Percentiles rank a stretch among this genome's conserved stretches.
These are phyloP conservation scores for Basidiobolus meristosporus DNA, from an alignment of 371 early-diverging fungal species.

Conservation along the genomic window DNA sequence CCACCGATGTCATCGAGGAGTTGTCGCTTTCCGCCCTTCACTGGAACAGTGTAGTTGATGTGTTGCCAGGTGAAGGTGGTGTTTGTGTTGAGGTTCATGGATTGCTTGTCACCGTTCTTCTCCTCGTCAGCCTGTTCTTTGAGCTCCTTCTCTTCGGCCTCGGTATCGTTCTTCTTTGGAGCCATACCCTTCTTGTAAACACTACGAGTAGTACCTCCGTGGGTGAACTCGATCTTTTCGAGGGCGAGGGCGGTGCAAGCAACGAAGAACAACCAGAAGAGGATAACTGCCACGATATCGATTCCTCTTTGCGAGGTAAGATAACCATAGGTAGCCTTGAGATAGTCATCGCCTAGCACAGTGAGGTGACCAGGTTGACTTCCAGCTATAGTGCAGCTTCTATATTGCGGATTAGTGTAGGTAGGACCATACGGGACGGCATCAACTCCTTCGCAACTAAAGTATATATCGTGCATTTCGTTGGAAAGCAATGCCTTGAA, in stretches of 20 bases:
- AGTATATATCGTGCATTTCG: constrained; percentile 39
- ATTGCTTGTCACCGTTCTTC: too few relatives aligned
- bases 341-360: constrained; percentile 35
- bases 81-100: constrained; percentile 11
- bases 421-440: constrained; percentile 31
- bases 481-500: constrained; percentile 49
- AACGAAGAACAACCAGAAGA: constrained; percentile 20
- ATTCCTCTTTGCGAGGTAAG: constrained; percentile 13
- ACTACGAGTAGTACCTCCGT: constrained; percentile 22
- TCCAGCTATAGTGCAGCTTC: constrained; percentile 36
- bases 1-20: constrained; percentile 15
- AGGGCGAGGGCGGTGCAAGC: constrained; percentile 10
- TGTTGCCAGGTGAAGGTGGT: constrained; percentile 15
- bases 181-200: constrained; percentile 14
- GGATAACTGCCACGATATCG: constrained; percentile 16
- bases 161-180: not conserved
- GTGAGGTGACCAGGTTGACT: constrained; percentile 19
- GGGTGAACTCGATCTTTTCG: constrained; percentile 20
- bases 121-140: constrained; percentile 3
- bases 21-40: constrained; percentile 12
- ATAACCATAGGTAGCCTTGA: constrained; percentile 15
- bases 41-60: constrained; percentile 14
- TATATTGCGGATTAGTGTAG: constrained; percentile 27
- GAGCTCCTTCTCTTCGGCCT: too few relatives aligned
- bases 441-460: constrained; percentile 19